Base-by-base conservation (phyloP, 805 yeast species). In the Candida michaelii region DNA sequence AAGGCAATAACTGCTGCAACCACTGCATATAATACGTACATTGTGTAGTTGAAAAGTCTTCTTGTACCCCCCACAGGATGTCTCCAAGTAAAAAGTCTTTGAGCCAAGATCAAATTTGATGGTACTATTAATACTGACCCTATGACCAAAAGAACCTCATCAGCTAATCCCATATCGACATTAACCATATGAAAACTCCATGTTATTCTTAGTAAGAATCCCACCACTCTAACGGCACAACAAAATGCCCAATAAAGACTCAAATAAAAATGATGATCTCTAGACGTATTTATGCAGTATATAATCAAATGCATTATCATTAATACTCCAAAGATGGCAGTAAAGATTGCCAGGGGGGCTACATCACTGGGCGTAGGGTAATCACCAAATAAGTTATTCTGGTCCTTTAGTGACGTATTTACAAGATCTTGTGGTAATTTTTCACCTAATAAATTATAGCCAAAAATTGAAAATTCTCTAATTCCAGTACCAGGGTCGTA, bases 61-160 rank as follows among this genome's bases (percentile, higher is more conserved):
- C 73, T 59, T 15, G 77, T 70, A 30, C 89, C 90, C 8, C 80
- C 73, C 39, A 77, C 80, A 5, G 91, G 90, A 56, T 85, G 89
- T 57, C 83, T 69, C 85, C 89, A 83, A 3, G 88, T 82, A 61
- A 83, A 82, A 15, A 84, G 64, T 57, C 90, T 74, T 58, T 83
- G 89, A 27, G 87, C 87, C 37, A 84, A 61, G 17, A 82, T 73
- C 56, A 82, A 66, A 55, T 80, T 81, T 51, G 80, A 70, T 2
- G 83, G 70, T 15, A 79, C 77, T 30, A 84, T 53, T 25, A 79
- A 57, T 3, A 81, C 74, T 15, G 77, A 71, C 2, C 87, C 80
- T 9, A 81, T 65, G 50, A 80, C 71, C 18, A 74, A 53, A 42
- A 83, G 71, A 14, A 82, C 78, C 36, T 72, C 76, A 1, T 80